Percentiles rank a stretch among this genome's conserved stretches.
Evolutionary conservation across 1,284 basidiomycete species (phyloP).

Genomic region (Veloporphyrellus conicus): DNA sequence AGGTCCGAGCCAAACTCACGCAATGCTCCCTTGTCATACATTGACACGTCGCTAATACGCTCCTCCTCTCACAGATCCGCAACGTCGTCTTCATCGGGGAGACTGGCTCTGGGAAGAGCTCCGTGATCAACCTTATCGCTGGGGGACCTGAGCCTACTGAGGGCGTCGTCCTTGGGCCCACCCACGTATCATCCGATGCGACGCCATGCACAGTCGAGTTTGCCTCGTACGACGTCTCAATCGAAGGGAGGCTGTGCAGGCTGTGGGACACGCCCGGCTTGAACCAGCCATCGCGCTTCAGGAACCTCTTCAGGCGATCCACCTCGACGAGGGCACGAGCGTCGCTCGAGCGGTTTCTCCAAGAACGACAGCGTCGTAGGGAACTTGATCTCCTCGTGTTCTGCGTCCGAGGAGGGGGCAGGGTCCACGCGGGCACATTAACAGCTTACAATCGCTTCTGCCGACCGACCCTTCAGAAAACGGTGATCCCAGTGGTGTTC

Average conservation of each 20-base stretch:
- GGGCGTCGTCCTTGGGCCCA: neutral
- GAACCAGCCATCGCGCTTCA: slow-evolving; percentile 14
- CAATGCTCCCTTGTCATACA: too few species aligned
- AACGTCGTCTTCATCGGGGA: slow-evolving; percentile 31
- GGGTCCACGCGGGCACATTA: slow-evolving; percentile 11
- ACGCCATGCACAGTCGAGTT: slow-evolving; percentile 20
- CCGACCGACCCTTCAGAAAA: slow-evolving; percentile 10
- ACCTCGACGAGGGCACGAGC: too few species aligned
- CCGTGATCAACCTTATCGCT: slow-evolving; percentile 28
- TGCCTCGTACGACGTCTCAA: slow-evolving; percentile 12
- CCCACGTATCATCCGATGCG: slow-evolving; percentile 12
- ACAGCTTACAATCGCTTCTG: slow-evolving; percentile 20
- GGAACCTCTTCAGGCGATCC: slow-evolving; percentile 7
- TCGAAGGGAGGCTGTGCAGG: slow-evolving; percentile 12
- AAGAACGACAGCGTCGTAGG: neutral
- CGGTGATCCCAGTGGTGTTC: slow-evolving; percentile 25
- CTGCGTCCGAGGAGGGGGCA: slow-evolving; percentile 16
- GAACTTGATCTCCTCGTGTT: slow-evolving; percentile 24
- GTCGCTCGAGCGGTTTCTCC: slow-evolving; percentile 18
- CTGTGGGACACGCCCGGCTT: slow-evolving; percentile 32
- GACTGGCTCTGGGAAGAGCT: slow-evolving; percentile 26
- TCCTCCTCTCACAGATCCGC: slow-evolving; percentile 13
- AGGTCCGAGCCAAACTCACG: too few species aligned
- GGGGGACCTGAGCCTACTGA: neutral
- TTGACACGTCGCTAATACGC: neutral